These are phyloP conservation scores for Corylus avellana DNA, from an alignment of 306 rosid genomes.

Conservation along the genomic window DNA sequence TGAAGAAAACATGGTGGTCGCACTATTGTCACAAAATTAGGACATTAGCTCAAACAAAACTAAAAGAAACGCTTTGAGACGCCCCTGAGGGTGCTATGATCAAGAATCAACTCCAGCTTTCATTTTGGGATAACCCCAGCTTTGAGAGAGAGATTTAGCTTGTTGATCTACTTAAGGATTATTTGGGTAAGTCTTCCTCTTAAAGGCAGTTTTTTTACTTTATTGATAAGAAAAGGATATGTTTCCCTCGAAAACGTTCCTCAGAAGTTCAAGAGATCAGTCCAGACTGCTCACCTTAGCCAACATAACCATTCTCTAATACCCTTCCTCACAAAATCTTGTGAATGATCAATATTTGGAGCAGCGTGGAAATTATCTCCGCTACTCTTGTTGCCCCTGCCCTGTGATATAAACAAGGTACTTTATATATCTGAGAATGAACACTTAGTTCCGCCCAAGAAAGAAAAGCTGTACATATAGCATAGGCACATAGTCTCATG, in stretches of 20 bases:
- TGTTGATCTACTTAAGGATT: too few species aligned
- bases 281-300: constrained; percentile 62
- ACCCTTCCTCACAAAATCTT: constrained; percentile 97
- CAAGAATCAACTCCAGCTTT: too few species aligned
- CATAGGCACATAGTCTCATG: background rate
- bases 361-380: constrained; percentile 98
- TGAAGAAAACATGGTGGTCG: background rate
- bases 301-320: constrained; percentile 89
- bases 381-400: constrained; percentile 88
- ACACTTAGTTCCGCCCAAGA: background rate
- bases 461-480: background rate
- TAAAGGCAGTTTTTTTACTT: background rate
- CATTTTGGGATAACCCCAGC: too few species aligned
- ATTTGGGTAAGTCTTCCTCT: background rate
- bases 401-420: constrained; percentile 49
- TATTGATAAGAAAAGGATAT: background rate
- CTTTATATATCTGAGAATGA: constrained; percentile 7
- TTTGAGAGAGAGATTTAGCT: too few species aligned
- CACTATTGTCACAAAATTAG: background rate
- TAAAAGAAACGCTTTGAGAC: too few species aligned
- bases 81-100: too few species aligned
- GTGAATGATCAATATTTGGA: constrained; percentile 98
- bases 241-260: background rate
- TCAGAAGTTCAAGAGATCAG: constrained; percentile 15
- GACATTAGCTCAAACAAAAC: too few species aligned